These are phyloP conservation scores for Furcasterigmium sp. DNA, from an alignment of 2,329 filamentous ascomycete genomes.

Conservation along the genomic window DNA sequence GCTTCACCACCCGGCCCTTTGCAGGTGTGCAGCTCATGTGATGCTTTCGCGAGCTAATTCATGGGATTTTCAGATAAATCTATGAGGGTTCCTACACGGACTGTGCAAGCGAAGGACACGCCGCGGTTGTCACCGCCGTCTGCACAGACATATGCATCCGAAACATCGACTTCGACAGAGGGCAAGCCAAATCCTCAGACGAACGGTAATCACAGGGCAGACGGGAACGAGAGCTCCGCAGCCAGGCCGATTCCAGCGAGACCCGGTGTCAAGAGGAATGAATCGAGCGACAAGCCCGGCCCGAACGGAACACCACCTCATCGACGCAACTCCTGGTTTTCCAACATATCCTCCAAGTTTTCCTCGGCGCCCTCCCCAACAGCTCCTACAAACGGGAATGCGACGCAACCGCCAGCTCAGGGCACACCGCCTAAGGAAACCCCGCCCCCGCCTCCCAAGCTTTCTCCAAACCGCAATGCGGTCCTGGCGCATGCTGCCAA, in stretches of 20 bases:
- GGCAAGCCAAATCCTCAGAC: constrained; percentile 8
- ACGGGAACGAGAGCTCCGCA: constrained; percentile 5
- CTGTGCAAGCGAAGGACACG: not conserved
- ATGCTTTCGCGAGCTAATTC: too few species aligned
- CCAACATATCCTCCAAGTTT: constrained; percentile 89
- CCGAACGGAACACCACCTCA: constrained; percentile 30
- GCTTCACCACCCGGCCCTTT: too few species aligned
- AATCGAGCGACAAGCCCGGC: constrained; percentile 23
- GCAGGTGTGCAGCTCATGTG: too few species aligned
- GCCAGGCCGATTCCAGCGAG: constrained; percentile 23
- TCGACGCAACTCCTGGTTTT: constrained; percentile 83
- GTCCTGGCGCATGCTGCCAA: constrained; percentile 53
- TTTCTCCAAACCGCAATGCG: constrained; percentile 49
- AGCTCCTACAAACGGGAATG: constrained; percentile 16
- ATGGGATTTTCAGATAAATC: too few species aligned
- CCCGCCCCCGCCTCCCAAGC: constrained; percentile 31
- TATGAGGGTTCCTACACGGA: too few species aligned
- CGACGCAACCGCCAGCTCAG: constrained; percentile 22
- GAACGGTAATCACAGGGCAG: constrained; percentile 1
- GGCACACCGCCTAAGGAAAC: constrained; percentile 25
- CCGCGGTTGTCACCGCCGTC: not conserved
- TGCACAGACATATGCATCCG: constrained; percentile 6
- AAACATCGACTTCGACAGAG: not conserved
- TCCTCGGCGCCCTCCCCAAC: constrained; percentile 48
- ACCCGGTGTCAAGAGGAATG: constrained; percentile 21